These are phyloP conservation scores for Delonix regia DNA, from an alignment of 306 rosid genomes.

Conservation along the genomic window DNA sequence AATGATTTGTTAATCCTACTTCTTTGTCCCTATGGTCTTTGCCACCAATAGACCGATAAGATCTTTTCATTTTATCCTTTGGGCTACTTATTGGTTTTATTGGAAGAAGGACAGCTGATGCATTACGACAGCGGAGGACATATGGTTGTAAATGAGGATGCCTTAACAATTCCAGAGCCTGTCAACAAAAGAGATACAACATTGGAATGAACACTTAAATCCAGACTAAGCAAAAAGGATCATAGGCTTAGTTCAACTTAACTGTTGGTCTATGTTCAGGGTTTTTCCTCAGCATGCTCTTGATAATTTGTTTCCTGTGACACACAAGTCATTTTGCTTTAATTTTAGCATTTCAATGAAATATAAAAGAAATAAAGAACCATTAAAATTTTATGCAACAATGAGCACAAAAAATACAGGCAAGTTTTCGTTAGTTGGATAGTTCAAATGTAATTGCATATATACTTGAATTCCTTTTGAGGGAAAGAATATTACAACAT, in stretches of 20 bases:
- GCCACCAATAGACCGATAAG: constrained; percentile 47
- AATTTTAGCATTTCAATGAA: constrained; percentile 25
- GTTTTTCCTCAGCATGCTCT: constrained; percentile 92
- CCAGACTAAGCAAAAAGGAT: constrained; percentile 22
- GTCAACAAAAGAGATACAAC: constrained; percentile 35
- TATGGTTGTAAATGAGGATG: constrained; percentile 80
- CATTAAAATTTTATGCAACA: not conserved
- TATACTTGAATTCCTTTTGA: constrained; percentile 11
- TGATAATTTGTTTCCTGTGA: constrained; percentile 86
- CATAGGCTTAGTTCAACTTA: constrained; percentile 48
- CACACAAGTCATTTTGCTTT: constrained; percentile 22
- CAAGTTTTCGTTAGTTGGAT: constrained; percentile 1
- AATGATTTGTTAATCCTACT: constrained; percentile 34
- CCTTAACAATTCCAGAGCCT: constrained; percentile 88
- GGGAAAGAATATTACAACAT: not conserved
- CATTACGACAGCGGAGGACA: constrained; percentile 72
- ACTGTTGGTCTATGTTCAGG: constrained; percentile 95
- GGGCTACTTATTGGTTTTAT: constrained; percentile 49
- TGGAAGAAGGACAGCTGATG: constrained; percentile 72
- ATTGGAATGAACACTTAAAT: constrained; percentile 33
- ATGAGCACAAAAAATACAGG: not conserved
- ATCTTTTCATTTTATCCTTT: constrained; percentile 62
- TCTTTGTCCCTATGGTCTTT: constrained; percentile 59
- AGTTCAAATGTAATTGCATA: constrained; percentile 4
- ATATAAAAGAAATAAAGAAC: constrained; percentile 12